Evolutionary conservation across 306 rosid species (phyloP).

Genomic region (Adenanthera pavonina): DNA sequence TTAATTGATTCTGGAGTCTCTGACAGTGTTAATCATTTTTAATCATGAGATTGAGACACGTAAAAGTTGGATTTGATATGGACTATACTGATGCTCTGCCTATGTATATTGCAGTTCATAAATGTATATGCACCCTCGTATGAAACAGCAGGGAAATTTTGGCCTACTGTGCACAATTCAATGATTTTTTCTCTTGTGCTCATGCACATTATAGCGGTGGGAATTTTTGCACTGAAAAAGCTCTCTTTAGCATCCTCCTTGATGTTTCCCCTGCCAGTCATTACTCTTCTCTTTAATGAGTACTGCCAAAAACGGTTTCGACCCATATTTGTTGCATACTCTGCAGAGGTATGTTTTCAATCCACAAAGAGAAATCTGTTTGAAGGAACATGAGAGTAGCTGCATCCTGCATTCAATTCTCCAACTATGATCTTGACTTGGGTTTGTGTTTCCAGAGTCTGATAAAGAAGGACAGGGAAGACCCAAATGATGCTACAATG

Average conservation of each 20-base stretch:
- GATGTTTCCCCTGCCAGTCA: slow-evolving; percentile 74
- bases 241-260: slow-evolving; percentile 57
- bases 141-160: slow-evolving; percentile 89
- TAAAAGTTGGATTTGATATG: neutral
- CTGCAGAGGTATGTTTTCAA: slow-evolving; percentile 74
- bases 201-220: slow-evolving; percentile 93
- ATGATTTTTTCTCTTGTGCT: slow-evolving; percentile 86
- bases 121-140: slow-evolving; percentile 78
- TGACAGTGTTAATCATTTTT: slow-evolving; percentile 25
- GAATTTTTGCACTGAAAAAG: slow-evolving; percentile 82
- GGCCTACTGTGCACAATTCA: slow-evolving; percentile 88
- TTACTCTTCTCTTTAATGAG: slow-evolving; percentile 87
- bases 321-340: slow-evolving; percentile 72
- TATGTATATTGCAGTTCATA: slow-evolving; percentile 64
- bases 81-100: slow-evolving; percentile 38
- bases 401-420: slow-evolving; percentile 15
- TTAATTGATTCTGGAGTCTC: neutral
- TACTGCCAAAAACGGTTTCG: slow-evolving; percentile 97
- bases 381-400: neutral
- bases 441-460: slow-evolving; percentile 62
- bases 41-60: slow-evolving; percentile 2
- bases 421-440: slow-evolving; percentile 27
- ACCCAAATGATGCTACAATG: slow-evolving; percentile 61
- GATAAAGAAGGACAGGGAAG: slow-evolving; percentile 85
- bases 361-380: neutral